These are phyloP conservation scores for Zostera marina DNA, from an alignment of 116 monocot species.

Conservation along the genomic window DNA sequence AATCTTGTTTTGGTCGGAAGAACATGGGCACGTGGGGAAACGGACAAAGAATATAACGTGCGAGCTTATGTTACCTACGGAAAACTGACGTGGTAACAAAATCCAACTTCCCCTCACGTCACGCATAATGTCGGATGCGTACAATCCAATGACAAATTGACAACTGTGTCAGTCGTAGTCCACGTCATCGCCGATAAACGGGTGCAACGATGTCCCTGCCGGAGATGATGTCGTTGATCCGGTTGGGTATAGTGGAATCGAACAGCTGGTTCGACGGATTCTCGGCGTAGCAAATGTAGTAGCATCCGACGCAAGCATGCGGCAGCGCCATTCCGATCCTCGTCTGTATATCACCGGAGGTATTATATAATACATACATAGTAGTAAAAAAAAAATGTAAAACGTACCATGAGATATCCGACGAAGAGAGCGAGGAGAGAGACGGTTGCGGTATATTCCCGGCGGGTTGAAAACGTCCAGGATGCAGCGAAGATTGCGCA, in stretches of 20 bases:
- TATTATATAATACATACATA: background rate
- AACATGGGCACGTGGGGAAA: too few relatives aligned
- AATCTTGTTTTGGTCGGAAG: too few relatives aligned
- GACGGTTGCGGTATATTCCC: conserved; percentile 64
- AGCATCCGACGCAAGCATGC: conserved; percentile 86
- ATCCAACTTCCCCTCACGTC: too few relatives aligned
- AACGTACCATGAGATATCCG: conserved; percentile 81
- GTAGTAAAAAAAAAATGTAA: background rate
- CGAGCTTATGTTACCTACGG: too few relatives aligned
- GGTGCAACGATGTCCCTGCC: conserved; percentile 24
- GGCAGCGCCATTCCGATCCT: conserved; percentile 92
- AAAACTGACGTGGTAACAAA: too few relatives aligned
- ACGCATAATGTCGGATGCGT: too few relatives aligned
- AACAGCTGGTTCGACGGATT: conserved; percentile 49
- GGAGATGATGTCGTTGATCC: conserved; percentile 29
- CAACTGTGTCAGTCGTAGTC: too few relatives aligned
- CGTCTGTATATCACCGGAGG: conserved; percentile 28
- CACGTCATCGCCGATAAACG: conserved; percentile 16
- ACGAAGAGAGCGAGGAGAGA: conserved; percentile 83
- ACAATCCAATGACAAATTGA: too few relatives aligned
- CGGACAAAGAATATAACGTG: too few relatives aligned
- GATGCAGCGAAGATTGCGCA: conserved; percentile 69
- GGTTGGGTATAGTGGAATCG: conserved; percentile 67
- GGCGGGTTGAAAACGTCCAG: conserved; percentile 48
- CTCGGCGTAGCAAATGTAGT: conserved; percentile 94